Conservation (phyloP, 2,329 filamentous ascomycete species). For the Microcyclospora tardicrescens region DNA sequence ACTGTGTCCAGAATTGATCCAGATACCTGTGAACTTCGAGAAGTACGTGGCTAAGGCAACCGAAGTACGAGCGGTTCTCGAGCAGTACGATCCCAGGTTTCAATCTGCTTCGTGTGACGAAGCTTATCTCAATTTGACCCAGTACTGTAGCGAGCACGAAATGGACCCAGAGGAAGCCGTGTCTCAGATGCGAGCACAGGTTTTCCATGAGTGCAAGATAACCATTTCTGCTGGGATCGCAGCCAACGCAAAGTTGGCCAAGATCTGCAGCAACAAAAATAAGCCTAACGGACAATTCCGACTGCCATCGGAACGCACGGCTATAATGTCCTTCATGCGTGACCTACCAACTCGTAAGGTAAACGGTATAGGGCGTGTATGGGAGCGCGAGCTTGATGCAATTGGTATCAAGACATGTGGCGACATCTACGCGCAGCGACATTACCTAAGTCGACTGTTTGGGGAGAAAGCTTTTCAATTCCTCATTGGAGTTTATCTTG, state of each 20-base stretch:
- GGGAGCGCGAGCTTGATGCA: slow-evolving; percentile 79
- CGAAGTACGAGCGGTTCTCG: slow-evolving; percentile 71
- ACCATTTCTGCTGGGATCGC: slow-evolving; percentile 92
- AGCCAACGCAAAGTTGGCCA: slow-evolving; percentile 83
- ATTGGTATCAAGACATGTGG: slow-evolving; percentile 81
- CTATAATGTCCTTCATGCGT: slow-evolving; percentile 77
- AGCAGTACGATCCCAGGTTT: slow-evolving; percentile 78
- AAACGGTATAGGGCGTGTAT: slow-evolving; percentile 86
- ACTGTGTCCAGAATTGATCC: slow-evolving; percentile 73
- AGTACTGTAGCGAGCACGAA: slow-evolving; percentile 58
- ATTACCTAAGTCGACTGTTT: slow-evolving; percentile 63
- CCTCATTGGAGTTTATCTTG: slow-evolving; percentile 69
- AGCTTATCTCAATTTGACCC: slow-evolving; percentile 88
- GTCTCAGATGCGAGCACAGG: slow-evolving; percentile 61
- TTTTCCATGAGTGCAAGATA: slow-evolving; percentile 63
- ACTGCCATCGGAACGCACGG: slow-evolving; percentile 55
- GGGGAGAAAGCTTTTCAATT: slow-evolving; percentile 88
- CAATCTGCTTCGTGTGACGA: slow-evolving; percentile 94
- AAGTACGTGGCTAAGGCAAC: slow-evolving; percentile 87
- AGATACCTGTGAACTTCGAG: slow-evolving; percentile 72
- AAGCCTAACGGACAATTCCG: slow-evolving; percentile 90
- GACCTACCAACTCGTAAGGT: slow-evolving; percentile 77
- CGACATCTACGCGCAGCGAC: slow-evolving; percentile 67
- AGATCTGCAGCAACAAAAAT: slow-evolving; percentile 90
- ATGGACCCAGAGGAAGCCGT: slow-evolving; percentile 62